Evolutionary conservation across 177 flowering plant genomes (phyloP).

Genomic region (Tripterygium wilfordii): DNA sequence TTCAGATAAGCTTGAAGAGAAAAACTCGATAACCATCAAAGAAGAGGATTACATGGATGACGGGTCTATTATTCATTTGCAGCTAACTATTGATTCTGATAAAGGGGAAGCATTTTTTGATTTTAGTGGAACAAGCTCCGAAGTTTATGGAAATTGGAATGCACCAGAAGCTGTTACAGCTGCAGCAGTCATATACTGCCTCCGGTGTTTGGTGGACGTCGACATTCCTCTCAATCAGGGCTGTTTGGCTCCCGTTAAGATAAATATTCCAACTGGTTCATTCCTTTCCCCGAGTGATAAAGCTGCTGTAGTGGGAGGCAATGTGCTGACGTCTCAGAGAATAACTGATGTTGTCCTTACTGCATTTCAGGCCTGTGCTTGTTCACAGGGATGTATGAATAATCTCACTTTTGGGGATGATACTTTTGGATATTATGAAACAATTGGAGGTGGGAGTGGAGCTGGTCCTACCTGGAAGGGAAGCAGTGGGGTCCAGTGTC

Average conservation of each 20-base stretch:
- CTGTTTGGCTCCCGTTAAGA: slow-evolving; percentile 88
- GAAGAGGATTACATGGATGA: slow-evolving; percentile 99
- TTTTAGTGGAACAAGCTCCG: slow-evolving; percentile 81
- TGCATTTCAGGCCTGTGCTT: slow-evolving; percentile 97
- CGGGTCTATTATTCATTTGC: slow-evolving; percentile 80
- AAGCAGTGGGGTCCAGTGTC: slow-evolving; percentile 94
- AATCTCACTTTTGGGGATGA: slow-evolving; percentile 94
- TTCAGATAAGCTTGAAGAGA: slow-evolving; percentile 13
- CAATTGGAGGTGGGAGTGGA: slow-evolving; percentile 97
- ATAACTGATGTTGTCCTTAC: slow-evolving; percentile 87
- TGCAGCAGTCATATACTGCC: slow-evolving; percentile 94
- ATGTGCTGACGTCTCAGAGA: slow-evolving; percentile 98
- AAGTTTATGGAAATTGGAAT: slow-evolving; percentile 98
- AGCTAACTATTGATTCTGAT: slow-evolving; percentile 60
- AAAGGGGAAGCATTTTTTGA: slow-evolving; percentile 91
- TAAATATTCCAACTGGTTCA: slow-evolving; percentile 71
- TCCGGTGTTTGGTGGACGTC: slow-evolving; percentile 84
- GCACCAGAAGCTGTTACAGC: slow-evolving; percentile 97
- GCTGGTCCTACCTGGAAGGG: slow-evolving; percentile 97
- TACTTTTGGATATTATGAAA: slow-evolving; percentile 93
- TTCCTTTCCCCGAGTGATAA: slow-evolving; percentile 94
- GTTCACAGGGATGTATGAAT: slow-evolving; percentile 99
- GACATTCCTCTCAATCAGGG: slow-evolving; percentile 99
- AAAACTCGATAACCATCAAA: slow-evolving; percentile 45
- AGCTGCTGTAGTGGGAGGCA: slow-evolving; percentile 99